phyloP scores from a whole-genome alignment of 257 asterid genomes.

The Rauvolfia tetraphylla region DNA sequence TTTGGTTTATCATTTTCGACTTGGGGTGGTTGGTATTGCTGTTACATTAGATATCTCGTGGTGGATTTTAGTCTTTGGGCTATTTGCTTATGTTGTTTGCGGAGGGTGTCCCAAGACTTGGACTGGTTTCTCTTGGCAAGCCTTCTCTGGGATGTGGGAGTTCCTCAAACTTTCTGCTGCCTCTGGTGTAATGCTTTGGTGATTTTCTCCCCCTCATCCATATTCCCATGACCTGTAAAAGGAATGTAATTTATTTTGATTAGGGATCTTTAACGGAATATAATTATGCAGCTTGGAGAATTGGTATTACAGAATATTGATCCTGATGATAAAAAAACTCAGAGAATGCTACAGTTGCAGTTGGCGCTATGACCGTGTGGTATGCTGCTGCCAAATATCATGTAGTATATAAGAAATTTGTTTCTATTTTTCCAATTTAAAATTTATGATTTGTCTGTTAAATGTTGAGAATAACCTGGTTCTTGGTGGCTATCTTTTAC shows the following conservation, averaged over 20 bases:
- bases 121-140: constrained; percentile 41
- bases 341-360: not conserved
- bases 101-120: constrained; percentile 52
- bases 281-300: constrained; percentile 17
- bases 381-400: not conserved
- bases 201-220: not conserved
- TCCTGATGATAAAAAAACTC: constrained; percentile 15
- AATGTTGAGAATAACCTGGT: not conserved
- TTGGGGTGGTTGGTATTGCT: constrained; percentile 37
- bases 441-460: not conserved
- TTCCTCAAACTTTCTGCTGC: constrained; percentile 40
- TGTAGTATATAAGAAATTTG: not conserved
- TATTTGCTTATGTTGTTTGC: constrained; percentile 25
- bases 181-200: constrained; percentile 48
- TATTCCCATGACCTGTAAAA: not conserved
- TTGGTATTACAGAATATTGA: constrained; percentile 17
- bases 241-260: not conserved
- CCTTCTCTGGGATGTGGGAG: constrained; percentile 40
- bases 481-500: not conserved
- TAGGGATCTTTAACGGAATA: not conserved
- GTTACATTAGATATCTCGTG: constrained; percentile 36
- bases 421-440: not conserved
- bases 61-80: constrained; percentile 36
- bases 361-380: constrained; percentile 16
- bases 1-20: constrained; percentile 17